Percentiles rank a stretch among this genome's conserved stretches.
phyloP scores from a whole-genome alignment of 2,329 filamentous ascomycete genomes.

The Cercospora sojina region DNA sequence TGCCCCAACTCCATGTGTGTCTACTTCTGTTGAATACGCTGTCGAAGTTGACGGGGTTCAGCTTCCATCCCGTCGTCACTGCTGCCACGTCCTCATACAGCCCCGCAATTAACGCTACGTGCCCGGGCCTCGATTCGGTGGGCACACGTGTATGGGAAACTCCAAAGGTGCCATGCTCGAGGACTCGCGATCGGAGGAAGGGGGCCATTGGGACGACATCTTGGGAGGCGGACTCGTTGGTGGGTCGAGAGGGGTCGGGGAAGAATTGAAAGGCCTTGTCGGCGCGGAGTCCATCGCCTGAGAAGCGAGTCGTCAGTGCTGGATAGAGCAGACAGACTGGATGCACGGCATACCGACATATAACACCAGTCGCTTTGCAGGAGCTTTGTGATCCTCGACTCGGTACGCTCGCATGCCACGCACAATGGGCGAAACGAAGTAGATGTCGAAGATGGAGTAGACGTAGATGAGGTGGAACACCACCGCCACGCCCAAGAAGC shows the following conservation, averaged over 20 bases:
- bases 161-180: conserved; percentile 90
- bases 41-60: conserved; percentile 97
- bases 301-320: conserved; percentile 4
- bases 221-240: conserved; percentile 58
- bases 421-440: conserved; percentile 97
- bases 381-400: conserved; percentile 65
- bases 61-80: conserved; percentile 95
- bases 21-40: conserved; percentile 96
- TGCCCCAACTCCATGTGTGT: conserved; percentile 99
- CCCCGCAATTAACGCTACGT: conserved; percentile 94
- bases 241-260: conserved; percentile 72
- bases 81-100: conserved; percentile 97
- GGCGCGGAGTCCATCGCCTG: conserved; percentile 85
- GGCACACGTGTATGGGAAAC: conserved; percentile 96
- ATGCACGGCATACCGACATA: conserved; percentile 68
- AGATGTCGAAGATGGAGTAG: conserved; percentile 95
- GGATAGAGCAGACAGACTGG: conserved; percentile 1
- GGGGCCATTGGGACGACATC: conserved; percentile 79
- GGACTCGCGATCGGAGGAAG: conserved; percentile 83
- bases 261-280: conserved; percentile 97
- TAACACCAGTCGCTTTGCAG: conserved; percentile 85
- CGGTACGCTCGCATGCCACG: conserved; percentile 85
- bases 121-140: conserved; percentile 92
- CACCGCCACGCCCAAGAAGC: conserved; percentile 84
- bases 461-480: conserved; percentile 93